These are phyloP conservation scores for Colletotrichum magnum DNA, from an alignment of 2,329 filamentous ascomycete genomes.

Conservation along the genomic window DNA sequence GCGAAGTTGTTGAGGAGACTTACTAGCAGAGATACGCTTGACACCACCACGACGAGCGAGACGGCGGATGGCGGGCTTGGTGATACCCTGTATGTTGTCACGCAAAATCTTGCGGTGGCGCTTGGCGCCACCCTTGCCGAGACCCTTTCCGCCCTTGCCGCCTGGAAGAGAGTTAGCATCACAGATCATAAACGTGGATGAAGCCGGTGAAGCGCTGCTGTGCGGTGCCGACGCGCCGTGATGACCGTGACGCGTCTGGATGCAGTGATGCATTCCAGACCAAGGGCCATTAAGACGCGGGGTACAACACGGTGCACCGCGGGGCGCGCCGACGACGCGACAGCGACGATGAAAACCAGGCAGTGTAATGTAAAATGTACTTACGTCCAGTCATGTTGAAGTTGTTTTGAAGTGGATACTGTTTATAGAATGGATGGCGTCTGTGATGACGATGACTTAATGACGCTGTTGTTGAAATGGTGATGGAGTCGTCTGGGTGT, in stretches of 20 bases:
- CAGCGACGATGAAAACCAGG: conserved; percentile 23
- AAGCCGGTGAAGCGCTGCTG: background rate
- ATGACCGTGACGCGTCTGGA: conserved; percentile 21
- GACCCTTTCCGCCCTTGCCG: conserved; percentile 96
- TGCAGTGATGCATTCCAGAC: conserved; percentile 17
- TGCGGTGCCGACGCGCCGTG: background rate
- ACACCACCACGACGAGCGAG: conserved; percentile 99
- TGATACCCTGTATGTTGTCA: conserved; percentile 99
- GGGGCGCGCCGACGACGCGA: conserved; percentile 39
- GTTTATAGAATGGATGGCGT: conserved; percentile 30
- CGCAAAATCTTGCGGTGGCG: conserved; percentile 99
- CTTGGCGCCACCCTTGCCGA: conserved; percentile 98
- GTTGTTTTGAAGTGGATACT: conserved; percentile 51
- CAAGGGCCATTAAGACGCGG: conserved; percentile 20
- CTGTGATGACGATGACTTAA: conserved; percentile 41
- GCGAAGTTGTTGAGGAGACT: conserved; percentile 49
- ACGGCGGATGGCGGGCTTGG: conserved; percentile 98
- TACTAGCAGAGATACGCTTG: conserved; percentile 99
- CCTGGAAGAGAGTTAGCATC: conserved; percentile 63
- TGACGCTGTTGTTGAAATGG: conserved; percentile 43
- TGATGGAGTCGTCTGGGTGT: conserved; percentile 44
- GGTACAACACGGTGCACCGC: conserved; percentile 2
- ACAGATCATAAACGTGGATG: background rate
- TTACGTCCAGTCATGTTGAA: conserved; percentile 80
- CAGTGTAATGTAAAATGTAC: conserved; percentile 51